Conservation (phyloP, 306 rosid species). For the Hippophae gyantsensis region DNA sequence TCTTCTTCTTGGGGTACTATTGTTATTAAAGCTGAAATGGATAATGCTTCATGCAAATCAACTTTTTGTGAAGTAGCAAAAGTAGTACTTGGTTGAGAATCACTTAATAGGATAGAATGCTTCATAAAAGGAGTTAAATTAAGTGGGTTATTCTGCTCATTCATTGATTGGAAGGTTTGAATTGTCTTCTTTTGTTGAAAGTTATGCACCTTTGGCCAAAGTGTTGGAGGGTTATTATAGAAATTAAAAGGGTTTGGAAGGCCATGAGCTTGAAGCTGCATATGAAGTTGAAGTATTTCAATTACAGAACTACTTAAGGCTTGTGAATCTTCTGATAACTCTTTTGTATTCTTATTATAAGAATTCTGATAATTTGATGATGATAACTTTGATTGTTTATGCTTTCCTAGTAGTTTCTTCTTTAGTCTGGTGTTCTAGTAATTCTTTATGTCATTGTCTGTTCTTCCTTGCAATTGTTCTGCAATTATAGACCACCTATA, state of each 20-base stretch:
- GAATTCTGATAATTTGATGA: slow-evolving; percentile 2
- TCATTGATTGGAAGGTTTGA: no score
- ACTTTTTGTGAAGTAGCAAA: no score
- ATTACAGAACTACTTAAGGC: slow-evolving; percentile 64
- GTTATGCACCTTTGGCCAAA: slow-evolving; percentile 88
- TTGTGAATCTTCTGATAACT: slow-evolving; percentile 14
- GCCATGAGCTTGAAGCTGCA: slow-evolving; percentile 60
- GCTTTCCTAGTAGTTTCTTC: slow-evolving; percentile 81
- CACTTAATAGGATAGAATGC: not conserved
- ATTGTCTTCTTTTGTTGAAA: slow-evolving; percentile 43
- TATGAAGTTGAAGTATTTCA: slow-evolving; percentile 90
- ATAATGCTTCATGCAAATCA: no score
- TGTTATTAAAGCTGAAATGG: no score
- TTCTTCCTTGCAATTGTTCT: slow-evolving; percentile 96
- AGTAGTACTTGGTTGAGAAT: not conserved
- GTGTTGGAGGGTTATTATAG: slow-evolving; percentile 39
- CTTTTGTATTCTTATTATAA: slow-evolving; percentile 24
- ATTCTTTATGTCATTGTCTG: slow-evolving; percentile 93
- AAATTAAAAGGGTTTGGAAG: slow-evolving; percentile 48
- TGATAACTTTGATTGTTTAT: slow-evolving; percentile 30
- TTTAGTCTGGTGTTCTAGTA: slow-evolving; percentile 94
- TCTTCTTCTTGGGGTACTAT: no score
- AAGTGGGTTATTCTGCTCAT: no score
- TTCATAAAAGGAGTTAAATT: no score
- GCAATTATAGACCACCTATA: slow-evolving; percentile 94